Evolutionary conservation across 768 basidiomycete genomes (phyloP), one percentile per base, ranked within the genome.

Genomic region (Tulasnella sp.): DNA sequence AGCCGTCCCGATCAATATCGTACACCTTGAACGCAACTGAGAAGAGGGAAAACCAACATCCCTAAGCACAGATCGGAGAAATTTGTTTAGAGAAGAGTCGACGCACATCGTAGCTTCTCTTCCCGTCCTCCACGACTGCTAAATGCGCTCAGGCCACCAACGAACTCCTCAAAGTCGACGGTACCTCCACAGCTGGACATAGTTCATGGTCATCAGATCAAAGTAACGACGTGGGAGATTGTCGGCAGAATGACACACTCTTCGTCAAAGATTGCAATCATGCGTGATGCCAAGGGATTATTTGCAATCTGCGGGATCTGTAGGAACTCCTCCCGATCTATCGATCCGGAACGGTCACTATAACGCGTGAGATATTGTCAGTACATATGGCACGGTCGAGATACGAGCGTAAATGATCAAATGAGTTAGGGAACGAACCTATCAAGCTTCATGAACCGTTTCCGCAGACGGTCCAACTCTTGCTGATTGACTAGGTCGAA

Each of bases 211-310:
- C 10, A 29, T 59, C 27, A 51, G 57, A 51, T 30, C 21, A 38
- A 27, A 17, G 19, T 5, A 9, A 45, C 3, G 34, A 21, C 21
- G 3, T 43, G 19, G 29, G 44, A 53, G 43, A 25, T 1, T n/a
- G n/a, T n/a, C n/a, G n/a, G n/a, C n/a, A n/a, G n/a, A n/a, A n/a
- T n/a, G n/a, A 81, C 91, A 72, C 66, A 98, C 94, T 98, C 93
- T 73, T 97, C 91, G 68, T 99, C 96, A 67, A 99, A 99, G 68
- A 99, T 98, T 53, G 96, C 96, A 68, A 99, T 98, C 92, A 99
- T 92, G 60, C 96, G 82, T 55, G 86, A 87, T 53, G 96, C 92
- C 49, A 99, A 75, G 0, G 96, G 96, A 71, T 98, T 99, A 59
- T 90, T 92, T 21, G 94, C 94, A 67, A 98, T 98, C 75, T 94